These are phyloP conservation scores for Boletales sp. DNA, from an alignment of 768 basidiomycete genomes.

Conservation along the genomic window DNA sequence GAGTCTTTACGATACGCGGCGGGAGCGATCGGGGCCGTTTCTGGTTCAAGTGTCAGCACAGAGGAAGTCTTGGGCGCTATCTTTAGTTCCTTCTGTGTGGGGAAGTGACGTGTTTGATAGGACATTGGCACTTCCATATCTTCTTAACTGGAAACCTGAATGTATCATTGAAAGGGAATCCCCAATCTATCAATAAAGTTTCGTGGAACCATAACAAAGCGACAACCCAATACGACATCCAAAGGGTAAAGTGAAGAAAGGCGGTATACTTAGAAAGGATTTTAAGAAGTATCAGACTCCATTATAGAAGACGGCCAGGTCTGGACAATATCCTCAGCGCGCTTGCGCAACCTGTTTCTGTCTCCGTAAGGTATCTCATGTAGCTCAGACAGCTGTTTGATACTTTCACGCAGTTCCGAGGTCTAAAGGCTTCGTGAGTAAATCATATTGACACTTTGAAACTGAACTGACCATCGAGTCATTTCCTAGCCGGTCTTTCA, in stretches of 20 bases:
- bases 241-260: neutral
- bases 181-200: neutral
- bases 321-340: slow-evolving; percentile 13
- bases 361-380: slow-evolving; percentile 31
- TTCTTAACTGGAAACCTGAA: neutral
- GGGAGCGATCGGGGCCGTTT: slow-evolving; percentile 78
- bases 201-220: neutral
- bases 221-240: neutral
- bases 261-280: slow-evolving; percentile 5
- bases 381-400: slow-evolving; percentile 25
- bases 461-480: slow-evolving; percentile 14
- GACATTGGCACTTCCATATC: too few relatives aligned
- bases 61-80: slow-evolving; percentile 83
- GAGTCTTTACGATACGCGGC: slow-evolving; percentile 88
- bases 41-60: slow-evolving; percentile 65
- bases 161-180: slow-evolving; percentile 2
- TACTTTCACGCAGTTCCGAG: slow-evolving; percentile 13
- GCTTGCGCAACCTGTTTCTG: slow-evolving; percentile 22
- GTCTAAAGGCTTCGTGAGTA: slow-evolving; percentile 10
- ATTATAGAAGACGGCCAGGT: slow-evolving; percentile 11
- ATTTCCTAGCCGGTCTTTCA: slow-evolving; percentile 10
- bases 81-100: slow-evolving; percentile 87
- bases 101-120: slow-evolving; percentile 46
- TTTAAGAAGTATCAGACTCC: neutral
- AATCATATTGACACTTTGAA: neutral